These are phyloP conservation scores for Terfezia boudieri DNA, from an alignment of 495 filamentous ascomycete species.

Conservation along the genomic window DNA sequence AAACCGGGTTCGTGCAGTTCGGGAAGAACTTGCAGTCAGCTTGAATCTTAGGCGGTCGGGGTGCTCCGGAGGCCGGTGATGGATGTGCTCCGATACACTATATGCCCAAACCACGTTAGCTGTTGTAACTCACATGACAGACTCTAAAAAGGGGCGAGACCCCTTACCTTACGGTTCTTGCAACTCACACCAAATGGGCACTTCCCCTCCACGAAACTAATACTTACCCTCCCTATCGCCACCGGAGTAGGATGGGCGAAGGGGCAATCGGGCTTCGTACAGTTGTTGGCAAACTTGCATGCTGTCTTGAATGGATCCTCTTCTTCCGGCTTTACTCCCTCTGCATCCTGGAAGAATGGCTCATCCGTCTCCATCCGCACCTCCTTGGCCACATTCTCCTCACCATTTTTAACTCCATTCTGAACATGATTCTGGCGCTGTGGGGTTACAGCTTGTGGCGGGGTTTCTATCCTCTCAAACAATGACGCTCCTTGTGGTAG, in stretches of 20 bases:
- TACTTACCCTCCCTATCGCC: conserved; percentile 44
- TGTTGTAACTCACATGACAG: no score
- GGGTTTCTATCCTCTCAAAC: conserved; percentile 49
- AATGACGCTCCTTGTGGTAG: conserved; percentile 40
- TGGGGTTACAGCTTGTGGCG: conserved; percentile 19
- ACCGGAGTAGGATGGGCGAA: conserved; percentile 90
- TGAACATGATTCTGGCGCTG: conserved; percentile 22
- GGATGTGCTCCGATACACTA: conserved; percentile 79
- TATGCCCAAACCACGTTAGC: neutral
- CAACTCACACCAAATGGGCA: conserved; percentile 78
- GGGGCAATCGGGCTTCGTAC: conserved; percentile 69
- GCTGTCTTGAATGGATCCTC: conserved; percentile 32
- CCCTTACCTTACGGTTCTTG: conserved; percentile 45
- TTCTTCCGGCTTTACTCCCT: neutral
- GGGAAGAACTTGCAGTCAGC: conserved; percentile 87
- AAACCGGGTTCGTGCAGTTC: conserved; percentile 70
- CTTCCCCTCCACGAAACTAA: conserved; percentile 50
- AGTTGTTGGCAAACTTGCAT: conserved; percentile 74
- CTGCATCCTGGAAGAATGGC: conserved; percentile 11
- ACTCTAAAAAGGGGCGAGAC: no score
- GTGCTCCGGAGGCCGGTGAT: conserved; percentile 41
- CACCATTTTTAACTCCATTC: conserved; percentile 3
- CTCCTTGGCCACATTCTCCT: conserved; percentile 31
- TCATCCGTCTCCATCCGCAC: conserved; percentile 24
- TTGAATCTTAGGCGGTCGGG: conserved; percentile 30